Base-by-base conservation (phyloP, 2,329 filamentous ascomycete genomes). In the Hansfordia pulvinata region DNA sequence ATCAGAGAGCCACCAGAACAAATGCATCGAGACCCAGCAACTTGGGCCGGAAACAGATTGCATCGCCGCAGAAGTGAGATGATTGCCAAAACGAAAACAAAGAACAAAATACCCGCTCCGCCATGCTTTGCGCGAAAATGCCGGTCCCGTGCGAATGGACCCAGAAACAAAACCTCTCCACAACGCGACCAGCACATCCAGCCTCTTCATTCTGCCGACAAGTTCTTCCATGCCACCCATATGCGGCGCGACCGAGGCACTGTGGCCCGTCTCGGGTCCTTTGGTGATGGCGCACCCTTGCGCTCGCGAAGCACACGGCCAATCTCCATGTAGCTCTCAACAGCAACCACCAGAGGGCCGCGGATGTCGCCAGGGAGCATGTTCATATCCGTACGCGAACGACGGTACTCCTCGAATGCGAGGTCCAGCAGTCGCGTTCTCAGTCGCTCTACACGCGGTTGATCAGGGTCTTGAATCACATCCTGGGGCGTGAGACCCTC, bases 241-340 rank as follows among this genome's bases (percentile, higher is more conserved):
- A 49, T 10, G 6, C 47, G 39, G 17, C 45, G 43, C 6, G 28
- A 34, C 2, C 36, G 41, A 26, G 46, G 40, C 4, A 49, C 46
- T 4, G 44, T 47, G 7, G 42, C 45, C 14, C 41, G 35, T 6
- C 39, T 40, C 19, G 31, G 40, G 21, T 35, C 38, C 11, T 32
- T 36, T n/a, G 34, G 33, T 3, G 37, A 41, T 13, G 31, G 34
- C 7, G 34, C 31, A 5, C 35, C 36, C 7, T 28, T 39, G 23
- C 33, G 37, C 24, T 62, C 53, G 29, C 56, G 49, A 15, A 80
- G 41, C n/a, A 75, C 68, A 21, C 73, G 52, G 10, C 74, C 77
- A 43, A 83, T 83, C 44, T 80, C 75, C 68, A 83, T 77, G 41
- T 83, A 82, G 35, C 74, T 80, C 47, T 82, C 76, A 0, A 82